A percentile compares a stretch with the other conserved stretches of the same genome.
Conservation (phyloP, 2,329 filamentous ascomycete species). For the Pezizomycotina sp. region DNA sequence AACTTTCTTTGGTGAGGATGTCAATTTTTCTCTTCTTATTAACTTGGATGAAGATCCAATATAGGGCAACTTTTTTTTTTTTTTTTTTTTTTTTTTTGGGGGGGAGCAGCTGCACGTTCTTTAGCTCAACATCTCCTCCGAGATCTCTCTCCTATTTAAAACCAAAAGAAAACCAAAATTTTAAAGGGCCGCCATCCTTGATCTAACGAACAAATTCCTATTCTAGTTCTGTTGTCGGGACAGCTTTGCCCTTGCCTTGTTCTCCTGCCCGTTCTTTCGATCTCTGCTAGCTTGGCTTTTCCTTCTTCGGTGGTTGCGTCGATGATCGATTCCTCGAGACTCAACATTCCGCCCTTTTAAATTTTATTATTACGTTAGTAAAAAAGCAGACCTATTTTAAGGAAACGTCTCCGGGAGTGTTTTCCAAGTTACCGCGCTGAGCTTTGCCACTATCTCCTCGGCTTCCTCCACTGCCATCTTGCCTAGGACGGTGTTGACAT, state of each 20-base stretch:
- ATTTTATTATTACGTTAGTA: constrained; percentile 5
- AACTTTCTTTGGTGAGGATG: too few relatives aligned
- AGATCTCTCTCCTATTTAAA: too few relatives aligned
- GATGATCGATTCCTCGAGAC: constrained; percentile 81
- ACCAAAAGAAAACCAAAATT: too few relatives aligned
- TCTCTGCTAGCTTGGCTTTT: constrained; percentile 55
- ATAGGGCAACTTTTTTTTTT: too few relatives aligned
- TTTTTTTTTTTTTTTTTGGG: too few relatives aligned
- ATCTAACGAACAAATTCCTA: not conserved
- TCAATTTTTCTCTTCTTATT: too few relatives aligned
- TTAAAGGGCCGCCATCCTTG: constrained; percentile 1
- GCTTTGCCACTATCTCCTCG: constrained; percentile 63
- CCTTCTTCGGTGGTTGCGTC: constrained; percentile 86
- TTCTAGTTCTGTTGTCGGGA: not conserved
- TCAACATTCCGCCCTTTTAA: constrained; percentile 61
- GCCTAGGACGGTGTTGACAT: constrained; percentile 72
- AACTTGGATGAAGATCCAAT: too few relatives aligned
- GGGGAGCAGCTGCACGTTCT: too few relatives aligned
- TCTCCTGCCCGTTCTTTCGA: constrained; percentile 42
- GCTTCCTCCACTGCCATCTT: constrained; percentile 80
- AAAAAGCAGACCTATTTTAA: constrained; percentile 2
- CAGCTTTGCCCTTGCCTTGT: constrained; percentile 24
- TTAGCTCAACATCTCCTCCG: too few relatives aligned
- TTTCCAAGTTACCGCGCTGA: constrained; percentile 46
- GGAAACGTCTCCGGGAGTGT: constrained; percentile 28